These are phyloP conservation scores for Pleoardoris graminearum DNA, from an alignment of 2,329 filamentous ascomycete species.

Conservation along the genomic window DNA sequence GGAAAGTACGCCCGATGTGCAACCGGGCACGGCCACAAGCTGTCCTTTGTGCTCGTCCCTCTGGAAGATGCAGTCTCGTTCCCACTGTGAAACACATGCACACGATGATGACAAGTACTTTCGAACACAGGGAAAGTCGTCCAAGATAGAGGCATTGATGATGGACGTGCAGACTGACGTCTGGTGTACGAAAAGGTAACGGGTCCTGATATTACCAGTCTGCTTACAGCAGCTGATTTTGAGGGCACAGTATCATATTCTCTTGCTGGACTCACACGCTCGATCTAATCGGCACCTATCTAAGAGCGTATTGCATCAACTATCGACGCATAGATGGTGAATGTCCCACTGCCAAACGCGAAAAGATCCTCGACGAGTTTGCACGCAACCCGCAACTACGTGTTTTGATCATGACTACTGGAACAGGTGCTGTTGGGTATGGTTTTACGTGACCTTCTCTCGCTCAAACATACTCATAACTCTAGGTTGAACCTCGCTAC, in stretches of 20 bases:
- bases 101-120: conserved; percentile 35
- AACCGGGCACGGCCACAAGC: conserved; percentile 8
- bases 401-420: conserved; percentile 58
- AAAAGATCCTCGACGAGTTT: conserved; percentile 49
- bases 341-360: conserved; percentile 41
- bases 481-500: conserved; percentile 53
- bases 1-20: conserved; percentile 17
- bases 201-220: not conserved
- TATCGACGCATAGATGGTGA: conserved; percentile 53
- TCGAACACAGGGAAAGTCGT: conserved; percentile 32
- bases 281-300: conserved; percentile 25
- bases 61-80: conserved; percentile 10
- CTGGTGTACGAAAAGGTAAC: conserved; percentile 32
- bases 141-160: conserved; percentile 43
- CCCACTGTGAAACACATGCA: not conserved
- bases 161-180: conserved; percentile 36
- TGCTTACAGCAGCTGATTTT: not conserved
- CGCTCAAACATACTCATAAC: not conserved
- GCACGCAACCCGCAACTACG: conserved; percentile 20
- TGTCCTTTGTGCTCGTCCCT: conserved; percentile 32
- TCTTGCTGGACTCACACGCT: conserved; percentile 37
- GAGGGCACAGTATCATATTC: conserved; percentile 34
- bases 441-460: conserved; percentile 8
- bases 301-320: conserved; percentile 11
- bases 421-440: conserved; percentile 57